These are phyloP conservation scores for Cyclanthera cordifolia DNA, from an alignment of 306 rosid genomes.

Conservation along the genomic window DNA sequence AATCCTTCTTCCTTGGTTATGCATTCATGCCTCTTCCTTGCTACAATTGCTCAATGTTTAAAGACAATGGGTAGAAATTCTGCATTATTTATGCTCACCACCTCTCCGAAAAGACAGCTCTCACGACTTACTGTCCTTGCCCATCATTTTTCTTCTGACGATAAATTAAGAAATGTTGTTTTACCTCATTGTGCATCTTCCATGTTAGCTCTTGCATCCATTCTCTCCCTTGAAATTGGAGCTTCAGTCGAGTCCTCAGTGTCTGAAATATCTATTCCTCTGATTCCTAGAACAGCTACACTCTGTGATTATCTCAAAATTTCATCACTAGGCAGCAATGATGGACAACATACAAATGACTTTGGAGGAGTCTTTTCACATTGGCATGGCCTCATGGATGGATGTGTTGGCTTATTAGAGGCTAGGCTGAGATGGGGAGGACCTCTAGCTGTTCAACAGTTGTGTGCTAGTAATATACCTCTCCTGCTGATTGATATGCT, in stretches of 20 bases:
- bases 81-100: slow-evolving; percentile 69
- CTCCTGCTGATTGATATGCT: slow-evolving; percentile 56
- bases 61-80: slow-evolving; percentile 83
- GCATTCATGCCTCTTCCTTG: slow-evolving; percentile 69
- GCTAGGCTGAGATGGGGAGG: slow-evolving; percentile 78
- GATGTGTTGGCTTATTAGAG: slow-evolving; percentile 80
- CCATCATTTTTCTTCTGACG: slow-evolving; percentile 47
- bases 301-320: slow-evolving; percentile 50
- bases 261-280: slow-evolving; percentile 64
- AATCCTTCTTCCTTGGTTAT: slow-evolving; percentile 45
- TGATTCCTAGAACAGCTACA: slow-evolving; percentile 63
- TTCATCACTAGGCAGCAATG: slow-evolving; percentile 40
- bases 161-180: slow-evolving; percentile 32
- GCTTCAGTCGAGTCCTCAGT: slow-evolving; percentile 58
- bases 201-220: slow-evolving; percentile 77
- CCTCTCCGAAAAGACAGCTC: slow-evolving; percentile 67
- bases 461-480: slow-evolving; percentile 75
- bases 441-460: slow-evolving; percentile 77
- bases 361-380: slow-evolving; percentile 41
- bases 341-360: slow-evolving; percentile 26
- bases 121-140: slow-evolving; percentile 69
- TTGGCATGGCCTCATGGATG: slow-evolving; percentile 82
- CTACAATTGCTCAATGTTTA: slow-evolving; percentile 62
- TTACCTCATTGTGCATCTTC: slow-evolving; percentile 58
- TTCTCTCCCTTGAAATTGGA: slow-evolving; percentile 71